Base-by-base conservation (phyloP, 306 rosid genomes). In the Morella rubra region DNA sequence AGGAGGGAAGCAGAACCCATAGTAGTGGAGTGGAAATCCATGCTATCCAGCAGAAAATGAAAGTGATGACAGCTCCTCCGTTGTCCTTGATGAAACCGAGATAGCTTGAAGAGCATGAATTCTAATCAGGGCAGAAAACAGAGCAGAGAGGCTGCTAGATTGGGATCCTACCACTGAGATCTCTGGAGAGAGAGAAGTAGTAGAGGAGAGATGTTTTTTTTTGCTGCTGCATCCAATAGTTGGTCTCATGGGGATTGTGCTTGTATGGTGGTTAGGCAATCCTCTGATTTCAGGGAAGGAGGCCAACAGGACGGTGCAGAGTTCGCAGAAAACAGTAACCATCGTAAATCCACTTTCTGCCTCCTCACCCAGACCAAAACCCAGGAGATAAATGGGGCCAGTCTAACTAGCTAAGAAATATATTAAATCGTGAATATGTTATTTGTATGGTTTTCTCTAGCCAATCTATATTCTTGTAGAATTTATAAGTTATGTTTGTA, bases 141-240 rank as follows among this genome's bases (percentile, higher is more conserved):
- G 83, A 75, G 60, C 78, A 60, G 47, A 73, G 84, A 42, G 82
- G 70, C 62, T 37, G 59, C 68, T 53, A 27, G 72, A 67, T 75
- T 64, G 54, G 49, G 77, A 56, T 22, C 72, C 89, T 55, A 71
- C 77, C 7, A 20, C 5, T 20, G 78, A 81, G 75, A 67, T 89
- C 71, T 82, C 91, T 3, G 80, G 76, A 73, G 60, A 74, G 83
- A 79, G 32, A 77, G n/a, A n/a, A n/a, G 87, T 71, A 72, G 93
- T 18, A 83, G 91, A 79, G 86, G 98, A n/a, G 72, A 86, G 97
- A 73, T 96, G 98, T 73, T 88, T 69, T 83, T 87, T 49, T 82
- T 93, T 51, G 93, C 97, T 44, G 96, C 98, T 66, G 97, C 98
- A n/a, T 76, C 99, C 99, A 52, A 86, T 92, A 64, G 93, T 96